Evolutionary conservation across 768 basidiomycete genomes (phyloP), one percentile per base, ranked within the genome.

Genomic region (Clitopilus hobsonii): DNA sequence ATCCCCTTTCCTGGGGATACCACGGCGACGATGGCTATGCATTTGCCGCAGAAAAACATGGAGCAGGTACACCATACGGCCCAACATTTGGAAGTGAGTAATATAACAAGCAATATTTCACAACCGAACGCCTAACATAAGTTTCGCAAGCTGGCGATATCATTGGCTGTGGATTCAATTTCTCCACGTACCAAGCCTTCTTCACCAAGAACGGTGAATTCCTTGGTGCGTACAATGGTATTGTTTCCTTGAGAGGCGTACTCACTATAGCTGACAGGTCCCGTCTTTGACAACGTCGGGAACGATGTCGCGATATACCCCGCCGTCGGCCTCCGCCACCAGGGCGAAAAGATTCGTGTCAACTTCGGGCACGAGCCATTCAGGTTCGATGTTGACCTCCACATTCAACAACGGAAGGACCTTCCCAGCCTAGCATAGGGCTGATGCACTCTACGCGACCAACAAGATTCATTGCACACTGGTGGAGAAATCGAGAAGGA

Each of bases 91-190:
- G 89, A 62, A 85, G 93, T 94, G 67, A 65, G 85, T 74, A 16
- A 23, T 6, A 11, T 22, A 38, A 27, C 51, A 56, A n/a, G n/a
- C n/a, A n/a, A n/a, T 5, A 38, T 22, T 23, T 27, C 41, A 28
- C 26, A 26, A 49, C 24, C n/a, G 18, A 27, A 18, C 48, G 50
- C 53, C 28, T 56, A 47, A 50, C 58, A 49, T 54, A n/a, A 36
- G 45, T 55, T 56, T n/a, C n/a, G 13, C 61, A 95, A n/a, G 94
- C 84, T 38, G 89, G 88, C 6, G 96, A 98, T 66, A 72, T 86
- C 23, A 80, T 98, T 56, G 96, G 96, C 10, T 96, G 94, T 63
- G 96, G 96, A 1, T 79, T 98, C 55, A 93, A 98, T 69, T 97
- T 94, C 64, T 86, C 84, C 38, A 82, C 80, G 18, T 79, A 89